Percentiles rank a stretch among this genome's conserved stretches.
Evolutionary conservation across 2,329 filamentous ascomycete species (phyloP).

Genomic region (Phialophora macrospora): DNA sequence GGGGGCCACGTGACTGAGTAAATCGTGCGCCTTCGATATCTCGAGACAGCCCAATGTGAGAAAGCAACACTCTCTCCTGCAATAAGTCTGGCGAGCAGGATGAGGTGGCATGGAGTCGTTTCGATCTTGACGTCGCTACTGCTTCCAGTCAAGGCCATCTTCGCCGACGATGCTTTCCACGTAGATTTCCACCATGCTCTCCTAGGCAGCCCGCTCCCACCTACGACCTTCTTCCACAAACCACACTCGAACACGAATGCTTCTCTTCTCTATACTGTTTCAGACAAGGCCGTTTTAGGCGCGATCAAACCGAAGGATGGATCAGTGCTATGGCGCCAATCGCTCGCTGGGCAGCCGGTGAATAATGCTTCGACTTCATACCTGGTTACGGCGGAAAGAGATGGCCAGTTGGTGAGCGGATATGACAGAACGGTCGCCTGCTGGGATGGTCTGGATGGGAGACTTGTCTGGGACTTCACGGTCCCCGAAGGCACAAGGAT

Average conservation of each 20-base stretch:
- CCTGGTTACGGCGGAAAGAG: constrained; percentile 62
- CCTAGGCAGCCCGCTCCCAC: constrained; percentile 77
- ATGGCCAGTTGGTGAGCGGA: constrained; percentile 77
- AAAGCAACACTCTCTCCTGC: constrained; percentile 4
- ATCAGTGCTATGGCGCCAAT: constrained; percentile 82
- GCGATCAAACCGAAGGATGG: constrained; percentile 89
- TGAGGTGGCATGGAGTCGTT: constrained; percentile 33
- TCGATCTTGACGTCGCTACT: constrained; percentile 22
- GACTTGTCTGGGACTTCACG: constrained; percentile 73
- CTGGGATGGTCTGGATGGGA: constrained; percentile 84
- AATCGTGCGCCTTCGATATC: not conserved
- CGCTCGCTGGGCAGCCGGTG: constrained; percentile 58
- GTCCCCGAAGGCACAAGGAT: constrained; percentile 56
- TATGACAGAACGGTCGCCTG: constrained; percentile 71
- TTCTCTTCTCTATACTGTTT: constrained; percentile 87
- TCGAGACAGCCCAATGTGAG: not conserved
- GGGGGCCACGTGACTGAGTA: not conserved
- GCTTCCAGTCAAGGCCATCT: constrained; percentile 60
- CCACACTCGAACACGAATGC: constrained; percentile 81
- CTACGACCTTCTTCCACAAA: constrained; percentile 93
- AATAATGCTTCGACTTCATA: constrained; percentile 45
- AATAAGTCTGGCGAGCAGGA: constrained; percentile 28
- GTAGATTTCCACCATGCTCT: constrained; percentile 93
- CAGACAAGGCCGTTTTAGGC: constrained; percentile 79
- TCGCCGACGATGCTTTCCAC: constrained; percentile 86